These are phyloP conservation scores for Solanum aculeatissimum DNA, from an alignment of 305 asterid genomes.

Conservation along the genomic window DNA sequence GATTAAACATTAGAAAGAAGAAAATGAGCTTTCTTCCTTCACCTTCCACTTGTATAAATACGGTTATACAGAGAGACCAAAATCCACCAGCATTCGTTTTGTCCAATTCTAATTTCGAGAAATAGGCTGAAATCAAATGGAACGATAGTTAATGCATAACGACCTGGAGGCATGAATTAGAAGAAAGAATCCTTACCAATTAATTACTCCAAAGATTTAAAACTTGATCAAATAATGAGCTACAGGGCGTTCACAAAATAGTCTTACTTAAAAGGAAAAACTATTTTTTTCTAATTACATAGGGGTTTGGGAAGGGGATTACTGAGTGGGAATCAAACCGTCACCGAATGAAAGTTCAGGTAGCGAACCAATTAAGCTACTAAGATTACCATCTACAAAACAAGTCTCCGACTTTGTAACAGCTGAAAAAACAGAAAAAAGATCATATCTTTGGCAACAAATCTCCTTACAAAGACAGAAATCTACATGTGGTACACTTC, in stretches of 20 bases:
- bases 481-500: not conserved
- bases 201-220: not conserved
- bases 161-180: not conserved
- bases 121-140: not conserved
- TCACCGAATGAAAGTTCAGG: not conserved
- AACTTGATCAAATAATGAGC: not conserved
- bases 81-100: not conserved
- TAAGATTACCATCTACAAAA: not conserved
- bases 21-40: not conserved
- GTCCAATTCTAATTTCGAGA: not conserved
- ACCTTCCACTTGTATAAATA: not conserved
- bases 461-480: not conserved
- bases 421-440: not conserved
- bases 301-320: not conserved
- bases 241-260: not conserved
- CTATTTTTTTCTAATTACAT: no score
- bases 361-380: not conserved
- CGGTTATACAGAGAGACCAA: not conserved
- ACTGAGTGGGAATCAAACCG: not conserved
- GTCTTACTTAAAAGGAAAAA: not conserved
- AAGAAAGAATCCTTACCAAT: not conserved
- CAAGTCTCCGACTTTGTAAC: not conserved
- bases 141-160: not conserved
- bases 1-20: constrained; percentile 21
- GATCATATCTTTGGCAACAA: not conserved